Evolutionary conservation across 192 early-diverging fungal species (phyloP), one percentile per base, ranked within the genome.

Genomic region (Geranomyces variabilis): DNA sequence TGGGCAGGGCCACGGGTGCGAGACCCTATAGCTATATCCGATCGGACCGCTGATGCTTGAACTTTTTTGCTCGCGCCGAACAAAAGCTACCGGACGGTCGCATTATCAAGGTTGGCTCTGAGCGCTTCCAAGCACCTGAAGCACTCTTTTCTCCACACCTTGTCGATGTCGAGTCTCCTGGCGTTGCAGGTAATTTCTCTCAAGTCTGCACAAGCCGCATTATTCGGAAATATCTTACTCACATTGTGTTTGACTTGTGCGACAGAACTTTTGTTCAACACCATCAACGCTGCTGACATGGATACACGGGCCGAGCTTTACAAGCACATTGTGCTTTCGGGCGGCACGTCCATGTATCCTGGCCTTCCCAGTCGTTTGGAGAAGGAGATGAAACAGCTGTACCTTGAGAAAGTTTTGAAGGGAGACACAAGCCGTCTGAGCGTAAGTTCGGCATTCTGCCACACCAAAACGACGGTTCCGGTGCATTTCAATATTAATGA

Each of bases 321-420:
- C 88, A 95, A 93, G 75, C 93, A 97, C 69, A 95, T 99, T 79
- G 93, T 99, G 33, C 84, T 99, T 21, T 99, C 97, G 36, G 97
- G 97, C 56, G 97, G 97, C 15, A 93, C 95, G 3, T 94, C 96
- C 70, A 98, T 99, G 97, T 98, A 97, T 78, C 95, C 96, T 8
- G 97, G 97, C 69, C 81, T 99, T 43, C 96, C 97, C 28, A 93
- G 88, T 77, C 92, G 97, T 60, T 82, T 99, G 41, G 97, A 99
- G 80, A 98, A 98, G 87, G 97, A 99, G 81, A 77, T 97, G 64
- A 98, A 97, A 77, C 95, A 97, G 80, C 81, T 98, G 49, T 99
- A 98, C 77, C 77, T 98, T 69, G 86, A 89, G 44, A 91, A 91
- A 60, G 95, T 97, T 17, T 87, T 96, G 63, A 84, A 90, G 48